Base-by-base conservation (phyloP, 2,329 filamentous ascomycete species). In the Aureobasidium sp. region DNA sequence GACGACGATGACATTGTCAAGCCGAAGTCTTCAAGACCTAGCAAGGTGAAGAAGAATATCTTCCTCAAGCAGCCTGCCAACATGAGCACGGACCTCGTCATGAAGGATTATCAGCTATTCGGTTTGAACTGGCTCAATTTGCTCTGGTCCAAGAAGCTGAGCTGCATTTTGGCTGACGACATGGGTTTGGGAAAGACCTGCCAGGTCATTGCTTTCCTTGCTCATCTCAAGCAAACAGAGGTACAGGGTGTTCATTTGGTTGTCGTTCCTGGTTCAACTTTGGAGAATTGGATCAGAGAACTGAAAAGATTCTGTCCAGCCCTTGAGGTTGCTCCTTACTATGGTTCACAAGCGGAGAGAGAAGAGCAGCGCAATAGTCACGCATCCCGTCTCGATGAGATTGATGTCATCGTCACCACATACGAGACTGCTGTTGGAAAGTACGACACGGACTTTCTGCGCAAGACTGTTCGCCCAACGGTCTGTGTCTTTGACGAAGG, bases 151-250 rank as follows among this genome's bases (percentile, higher is more conserved):
- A 83, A 87, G 55, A 78, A 83, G 24, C 79, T 94, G 48, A 91
- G 88, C 40, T 91, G 90, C 58, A 97, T 98, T 54, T 75, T 98
- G 16, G 93, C 93, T 1, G 93, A 98, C 66, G 93, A 98, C 66
- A 98, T 98, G 93, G 93, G 88, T 48, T 63, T 81, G 35, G 93
- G 93, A 40, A 98, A 98, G 75, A 98, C 93, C 0, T 96, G 90
- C 62, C 91, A 98, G 64, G 89, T 97, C 57, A 95, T 98, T 60
- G 84, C 89, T 0, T 89, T 98, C 62, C 77, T 98, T 40, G 86
- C 89, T 14, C 85, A 95, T 62, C 74, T 98, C 22, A 82, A 87
- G 14, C 82, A 90, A 63, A 80, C 80, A 25, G 81, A 71, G 58
- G 77, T 72, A 64, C 81, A 64, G 74, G 89, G 88, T 63, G 89